Evolutionary conservation across 176 grass and related monocot genomes (phyloP).

Genomic region (Rhynchospora tenuis): DNA sequence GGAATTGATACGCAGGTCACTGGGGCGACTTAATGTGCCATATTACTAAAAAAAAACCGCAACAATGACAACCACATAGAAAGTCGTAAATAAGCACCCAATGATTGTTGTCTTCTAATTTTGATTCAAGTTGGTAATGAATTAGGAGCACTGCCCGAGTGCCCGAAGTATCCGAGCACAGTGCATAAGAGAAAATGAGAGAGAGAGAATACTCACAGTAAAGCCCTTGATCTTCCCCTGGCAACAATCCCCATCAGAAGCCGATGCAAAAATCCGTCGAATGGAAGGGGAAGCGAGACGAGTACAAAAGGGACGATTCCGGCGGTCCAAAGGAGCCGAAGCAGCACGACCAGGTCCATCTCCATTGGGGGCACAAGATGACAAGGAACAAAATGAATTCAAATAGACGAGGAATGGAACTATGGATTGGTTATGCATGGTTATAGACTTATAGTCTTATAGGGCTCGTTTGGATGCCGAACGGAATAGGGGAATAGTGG

Average conservation of each 20-base stretch:
- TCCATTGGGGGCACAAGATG: background rate
- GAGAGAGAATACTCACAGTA: background rate
- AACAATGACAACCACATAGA: background rate
- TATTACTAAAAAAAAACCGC: background rate
- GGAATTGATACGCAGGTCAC: background rate
- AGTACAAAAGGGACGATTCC: slow-evolving; percentile 21
- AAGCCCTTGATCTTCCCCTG: slow-evolving; percentile 20
- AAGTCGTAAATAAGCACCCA: no score
- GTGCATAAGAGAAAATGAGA: background rate
- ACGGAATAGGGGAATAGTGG: no score
- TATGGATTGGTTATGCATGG: background rate
- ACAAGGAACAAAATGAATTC: background rate
- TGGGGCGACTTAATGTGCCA: background rate
- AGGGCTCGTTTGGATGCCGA: no score
- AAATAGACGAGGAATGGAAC: background rate
- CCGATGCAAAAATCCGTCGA: slow-evolving; percentile 6
- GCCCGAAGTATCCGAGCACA: no score
- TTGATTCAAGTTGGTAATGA: background rate
- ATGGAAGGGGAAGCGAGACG: slow-evolving; percentile 15
- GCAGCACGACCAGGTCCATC: background rate
- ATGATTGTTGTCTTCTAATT: background rate
- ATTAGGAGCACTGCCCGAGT: background rate
- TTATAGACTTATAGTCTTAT: background rate
- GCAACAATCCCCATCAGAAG: slow-evolving; percentile 5
- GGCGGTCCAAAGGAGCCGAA: slow-evolving; percentile 24